A percentile compares a stretch with the other conserved stretches of the same genome.
Evolutionary conservation across 176 grass and related monocot genomes (phyloP).

Genomic region (Guadua angustifolia): DNA sequence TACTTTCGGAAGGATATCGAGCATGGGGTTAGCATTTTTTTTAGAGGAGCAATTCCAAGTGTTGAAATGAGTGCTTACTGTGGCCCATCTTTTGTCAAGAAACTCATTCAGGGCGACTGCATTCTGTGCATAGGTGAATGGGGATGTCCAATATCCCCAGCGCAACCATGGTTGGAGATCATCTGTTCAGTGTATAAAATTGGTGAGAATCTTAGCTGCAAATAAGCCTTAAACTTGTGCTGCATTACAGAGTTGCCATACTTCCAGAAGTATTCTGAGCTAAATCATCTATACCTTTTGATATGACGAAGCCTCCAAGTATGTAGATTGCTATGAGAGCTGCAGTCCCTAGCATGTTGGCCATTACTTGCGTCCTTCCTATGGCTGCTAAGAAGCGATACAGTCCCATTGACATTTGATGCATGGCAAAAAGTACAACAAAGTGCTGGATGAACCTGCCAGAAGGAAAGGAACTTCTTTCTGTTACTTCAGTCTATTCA

Average conservation of each 20-base stretch:
- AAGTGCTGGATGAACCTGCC: conserved; percentile 85
- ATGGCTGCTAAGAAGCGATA: conserved; percentile 81
- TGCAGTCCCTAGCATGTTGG: conserved; percentile 67
- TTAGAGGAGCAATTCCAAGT: neutral
- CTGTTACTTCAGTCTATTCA: conserved; percentile 23
- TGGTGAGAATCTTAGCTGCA: conserved; percentile 36
- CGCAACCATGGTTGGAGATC: conserved; percentile 66
- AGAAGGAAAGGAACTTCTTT: conserved; percentile 30
- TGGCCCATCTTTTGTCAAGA: conserved; percentile 84
- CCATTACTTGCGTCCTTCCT: conserved; percentile 90
- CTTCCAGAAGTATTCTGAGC: conserved; percentile 19
- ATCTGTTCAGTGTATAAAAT: conserved; percentile 50
- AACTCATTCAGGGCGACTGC: conserved; percentile 69
- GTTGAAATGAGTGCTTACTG: conserved; percentile 56
- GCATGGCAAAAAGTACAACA: conserved; percentile 71
- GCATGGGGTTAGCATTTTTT: neutral
- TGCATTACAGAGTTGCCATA: conserved; percentile 22
- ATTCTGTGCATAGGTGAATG: conserved; percentile 76
- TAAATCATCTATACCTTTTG: conserved; percentile 72
- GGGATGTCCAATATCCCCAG: conserved; percentile 72
- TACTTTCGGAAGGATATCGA: conserved; percentile 12
- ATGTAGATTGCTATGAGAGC: conserved; percentile 74
- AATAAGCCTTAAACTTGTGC: neutral
- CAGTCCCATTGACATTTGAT: conserved; percentile 91
- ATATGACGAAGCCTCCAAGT: conserved; percentile 84